A percentile compares a stretch with the other conserved stretches of the same genome.
These are phyloP conservation scores for Corchorus olitorius DNA, from an alignment of 345 rosid species.

Conservation along the genomic window DNA sequence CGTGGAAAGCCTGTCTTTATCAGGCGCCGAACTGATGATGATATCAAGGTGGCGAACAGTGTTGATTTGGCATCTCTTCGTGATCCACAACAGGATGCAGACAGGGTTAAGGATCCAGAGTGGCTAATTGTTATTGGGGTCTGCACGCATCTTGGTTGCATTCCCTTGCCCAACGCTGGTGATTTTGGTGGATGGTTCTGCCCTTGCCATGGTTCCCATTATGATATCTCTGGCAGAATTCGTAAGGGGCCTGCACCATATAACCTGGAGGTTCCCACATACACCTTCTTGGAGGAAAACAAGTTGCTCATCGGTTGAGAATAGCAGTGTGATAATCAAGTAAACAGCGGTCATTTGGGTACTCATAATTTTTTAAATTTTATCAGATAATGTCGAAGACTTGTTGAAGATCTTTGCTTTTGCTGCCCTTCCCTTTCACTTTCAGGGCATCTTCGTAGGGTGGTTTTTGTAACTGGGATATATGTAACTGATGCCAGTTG, in stretches of 20 bases:
- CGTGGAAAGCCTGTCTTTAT: constrained; percentile 97
- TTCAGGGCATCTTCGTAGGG: constrained; percentile 22
- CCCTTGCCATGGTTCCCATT: constrained; percentile 96
- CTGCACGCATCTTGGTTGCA: constrained; percentile 96
- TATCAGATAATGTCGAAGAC: constrained; percentile 48
- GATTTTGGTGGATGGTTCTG: constrained; percentile 98
- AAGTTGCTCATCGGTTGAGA: constrained; percentile 79
- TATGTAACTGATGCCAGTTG: constrained; percentile 7
- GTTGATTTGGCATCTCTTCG: constrained; percentile 80
- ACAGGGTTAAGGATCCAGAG: constrained; percentile 87
- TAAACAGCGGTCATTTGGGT: constrained; percentile 6
- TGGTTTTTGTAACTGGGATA: constrained; percentile 24
- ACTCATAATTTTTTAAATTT: constrained; percentile 18
- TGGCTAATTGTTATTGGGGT: constrained; percentile 93
- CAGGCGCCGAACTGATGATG: constrained; percentile 90
- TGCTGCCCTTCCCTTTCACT: constrained; percentile 8
- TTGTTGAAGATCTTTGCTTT: constrained; percentile 21
- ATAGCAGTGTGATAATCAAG: neutral
- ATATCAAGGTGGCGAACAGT: constrained; percentile 80
- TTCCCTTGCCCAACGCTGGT: constrained; percentile 97
- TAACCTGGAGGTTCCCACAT: constrained; percentile 90
- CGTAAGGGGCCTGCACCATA: constrained; percentile 96
- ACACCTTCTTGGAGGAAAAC: constrained; percentile 82
- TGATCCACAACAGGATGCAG: constrained; percentile 77
- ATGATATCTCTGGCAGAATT: constrained; percentile 90